Evolutionary conservation across 441 rosid genomes (phyloP).

Genomic region (Mallotus japonicus): DNA sequence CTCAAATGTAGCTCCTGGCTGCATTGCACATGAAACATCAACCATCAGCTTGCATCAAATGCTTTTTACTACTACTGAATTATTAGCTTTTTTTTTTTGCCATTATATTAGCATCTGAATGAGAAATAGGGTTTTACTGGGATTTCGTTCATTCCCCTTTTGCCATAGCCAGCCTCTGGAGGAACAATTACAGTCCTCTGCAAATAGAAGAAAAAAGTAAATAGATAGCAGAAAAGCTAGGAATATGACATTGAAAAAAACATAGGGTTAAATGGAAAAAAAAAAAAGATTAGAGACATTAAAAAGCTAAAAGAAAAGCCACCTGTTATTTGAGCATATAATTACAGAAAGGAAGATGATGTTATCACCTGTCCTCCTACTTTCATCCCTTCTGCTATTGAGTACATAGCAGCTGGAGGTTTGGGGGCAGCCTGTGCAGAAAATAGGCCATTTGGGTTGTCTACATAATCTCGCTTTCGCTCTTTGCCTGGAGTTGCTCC

Average conservation of each 20-base stretch:
- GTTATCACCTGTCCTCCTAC: conserved; percentile 81
- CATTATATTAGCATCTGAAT: not conserved
- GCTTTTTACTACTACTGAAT: not conserved
- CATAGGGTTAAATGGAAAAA: not conserved
- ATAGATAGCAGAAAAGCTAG: too few species aligned
- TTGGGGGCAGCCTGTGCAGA: conserved; percentile 96
- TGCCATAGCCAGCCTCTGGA: conserved; percentile 82
- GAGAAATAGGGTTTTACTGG: conserved; percentile 44
- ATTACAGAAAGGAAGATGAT: not conserved
- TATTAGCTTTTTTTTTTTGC: not conserved
- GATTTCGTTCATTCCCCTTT: conserved; percentile 89
- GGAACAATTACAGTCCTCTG: conserved; percentile 90
- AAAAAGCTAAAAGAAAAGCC: not conserved
- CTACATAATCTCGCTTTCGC: conserved; percentile 77
- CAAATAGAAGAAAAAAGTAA: conserved; percentile 14
- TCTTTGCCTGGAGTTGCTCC: conserved; percentile 87
- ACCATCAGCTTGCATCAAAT: not conserved
- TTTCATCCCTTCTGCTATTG: conserved; percentile 77
- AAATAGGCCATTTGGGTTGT: conserved; percentile 87
- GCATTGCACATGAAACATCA: conserved; percentile 30
- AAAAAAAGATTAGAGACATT: not conserved
- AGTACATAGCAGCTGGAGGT: conserved; percentile 90
- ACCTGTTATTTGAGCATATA: not conserved
- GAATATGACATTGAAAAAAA: too few species aligned
- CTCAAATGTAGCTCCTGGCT: conserved; percentile 82